Percentiles rank a stretch among this genome's conserved stretches.
Evolutionary conservation across 495 filamentous ascomycete species (phyloP).

Genomic region (Aspergillus hancockii): DNA sequence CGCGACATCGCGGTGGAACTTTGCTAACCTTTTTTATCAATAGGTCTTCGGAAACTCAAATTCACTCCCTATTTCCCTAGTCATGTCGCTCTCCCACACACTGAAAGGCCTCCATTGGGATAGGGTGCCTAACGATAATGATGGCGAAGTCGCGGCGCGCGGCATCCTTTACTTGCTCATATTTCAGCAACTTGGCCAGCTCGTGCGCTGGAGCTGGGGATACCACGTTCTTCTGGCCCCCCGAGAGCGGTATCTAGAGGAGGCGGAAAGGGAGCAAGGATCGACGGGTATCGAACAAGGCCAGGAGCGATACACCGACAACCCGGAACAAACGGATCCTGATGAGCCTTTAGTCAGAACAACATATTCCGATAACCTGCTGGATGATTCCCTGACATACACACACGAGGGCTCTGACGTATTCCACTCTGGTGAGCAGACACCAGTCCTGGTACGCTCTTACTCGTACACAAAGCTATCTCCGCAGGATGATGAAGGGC

Average conservation of each 20-base stretch:
- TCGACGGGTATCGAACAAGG: slow-evolving; percentile 61
- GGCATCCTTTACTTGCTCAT: slow-evolving; percentile 95
- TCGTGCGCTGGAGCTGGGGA: slow-evolving; percentile 97
- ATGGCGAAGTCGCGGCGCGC: slow-evolving; percentile 89
- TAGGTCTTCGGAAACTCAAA: slow-evolving; percentile 97
- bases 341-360: slow-evolving; percentile 47
- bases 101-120: slow-evolving; percentile 92
- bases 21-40: slow-evolving; percentile 17
- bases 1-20: neutral
- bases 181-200: slow-evolving; percentile 95
- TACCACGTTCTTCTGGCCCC: slow-evolving; percentile 90
- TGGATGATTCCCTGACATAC: slow-evolving; percentile 20
- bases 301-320: slow-evolving; percentile 62
- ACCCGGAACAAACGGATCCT: slow-evolving; percentile 47
- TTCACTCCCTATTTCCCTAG: slow-evolving; percentile 93
- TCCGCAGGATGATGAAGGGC: slow-evolving; percentile 23
- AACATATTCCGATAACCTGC: slow-evolving; percentile 28
- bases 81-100: slow-evolving; percentile 90
- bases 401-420: slow-evolving; percentile 20
- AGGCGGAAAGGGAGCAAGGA: slow-evolving; percentile 58
- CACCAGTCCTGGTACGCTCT: slow-evolving; percentile 37
- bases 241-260: slow-evolving; percentile 59
- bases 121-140: slow-evolving; percentile 85
- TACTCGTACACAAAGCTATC: slow-evolving; percentile 42
- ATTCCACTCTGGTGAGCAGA: slow-evolving; percentile 45